Evolutionary conservation across 2,329 filamentous ascomycete genomes (phyloP).

Genomic region (Phialemonium atrogriseum): DNA sequence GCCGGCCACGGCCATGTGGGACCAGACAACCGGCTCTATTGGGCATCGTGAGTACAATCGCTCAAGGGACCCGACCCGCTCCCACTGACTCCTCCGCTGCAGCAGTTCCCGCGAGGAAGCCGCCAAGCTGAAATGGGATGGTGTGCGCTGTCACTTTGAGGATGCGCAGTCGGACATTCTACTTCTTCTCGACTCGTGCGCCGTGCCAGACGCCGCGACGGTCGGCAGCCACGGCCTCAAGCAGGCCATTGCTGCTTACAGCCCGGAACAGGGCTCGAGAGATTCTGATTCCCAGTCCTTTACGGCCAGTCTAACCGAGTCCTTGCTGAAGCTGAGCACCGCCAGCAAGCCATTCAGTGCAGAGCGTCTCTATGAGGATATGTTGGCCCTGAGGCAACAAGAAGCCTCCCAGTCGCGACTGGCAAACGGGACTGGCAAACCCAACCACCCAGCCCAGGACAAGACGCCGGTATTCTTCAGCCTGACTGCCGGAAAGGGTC

Average conservation of each 20-base stretch:
- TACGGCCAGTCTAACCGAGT: constrained; percentile 47
- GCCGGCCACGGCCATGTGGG: constrained; percentile 52
- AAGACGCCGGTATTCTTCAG: constrained; percentile 44
- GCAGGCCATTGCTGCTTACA: constrained; percentile 54
- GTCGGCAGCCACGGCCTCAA: constrained; percentile 48
- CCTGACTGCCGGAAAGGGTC: constrained; percentile 44
- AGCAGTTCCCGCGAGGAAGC: constrained; percentile 51
- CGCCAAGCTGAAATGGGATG: constrained; percentile 55
- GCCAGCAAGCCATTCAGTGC: constrained; percentile 46
- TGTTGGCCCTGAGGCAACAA: constrained; percentile 35
- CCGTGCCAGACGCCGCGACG: constrained; percentile 40
- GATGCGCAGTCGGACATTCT: constrained; percentile 56
- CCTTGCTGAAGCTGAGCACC: constrained; percentile 42
- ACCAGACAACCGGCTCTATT: constrained; percentile 54
- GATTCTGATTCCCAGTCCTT: constrained; percentile 46
- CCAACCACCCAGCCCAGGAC: constrained; percentile 24
- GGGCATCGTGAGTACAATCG: constrained; percentile 50
- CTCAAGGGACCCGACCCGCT: constrained; percentile 1
- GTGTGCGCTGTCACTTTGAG: constrained; percentile 53
- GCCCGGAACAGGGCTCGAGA: constrained; percentile 38
- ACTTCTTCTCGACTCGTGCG: constrained; percentile 54
- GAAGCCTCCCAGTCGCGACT: constrained; percentile 33
- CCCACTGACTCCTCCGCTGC: constrained; percentile 14
- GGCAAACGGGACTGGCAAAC: constrained; percentile 35
- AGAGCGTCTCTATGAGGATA: constrained; percentile 49